These are phyloP conservation scores for Yamadazyma laniorum DNA, from an alignment of 805 yeast genomes.

Conservation along the genomic window DNA sequence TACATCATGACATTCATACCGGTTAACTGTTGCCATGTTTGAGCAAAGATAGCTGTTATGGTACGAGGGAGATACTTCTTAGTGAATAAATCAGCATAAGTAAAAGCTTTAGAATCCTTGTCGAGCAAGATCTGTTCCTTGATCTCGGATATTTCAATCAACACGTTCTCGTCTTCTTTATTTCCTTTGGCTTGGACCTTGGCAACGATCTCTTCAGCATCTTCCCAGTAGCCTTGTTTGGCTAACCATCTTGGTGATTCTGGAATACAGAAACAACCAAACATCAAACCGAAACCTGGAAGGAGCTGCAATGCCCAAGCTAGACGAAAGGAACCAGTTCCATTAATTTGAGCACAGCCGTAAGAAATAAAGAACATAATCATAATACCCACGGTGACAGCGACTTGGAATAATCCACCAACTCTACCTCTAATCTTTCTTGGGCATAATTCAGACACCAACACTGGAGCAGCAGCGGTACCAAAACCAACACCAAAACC, in stretches of 20 bases:
- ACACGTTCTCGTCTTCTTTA: conserved; percentile 25
- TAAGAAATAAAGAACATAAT: conserved; percentile 52
- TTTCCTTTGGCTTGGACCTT: conserved; percentile 26
- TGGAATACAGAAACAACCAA: conserved; percentile 28
- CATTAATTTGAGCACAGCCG: conserved; percentile 46
- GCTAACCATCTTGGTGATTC: conserved; percentile 36
- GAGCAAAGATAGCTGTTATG: conserved; percentile 47
- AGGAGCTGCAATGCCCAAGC: conserved; percentile 33
- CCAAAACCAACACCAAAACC: conserved; percentile 64
- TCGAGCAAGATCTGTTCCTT: conserved; percentile 48
- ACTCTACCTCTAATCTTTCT: conserved; percentile 53
- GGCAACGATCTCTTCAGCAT: conserved; percentile 29
- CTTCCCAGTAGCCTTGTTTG: conserved; percentile 30
- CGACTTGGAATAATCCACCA: conserved; percentile 57
- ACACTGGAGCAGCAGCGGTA: conserved; percentile 61
- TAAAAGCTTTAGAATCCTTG: conserved; percentile 42
- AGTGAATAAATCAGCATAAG: conserved; percentile 47
- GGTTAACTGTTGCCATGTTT: conserved; percentile 58
- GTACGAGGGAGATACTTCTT: conserved; percentile 48
- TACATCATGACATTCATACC: conserved; percentile 70
- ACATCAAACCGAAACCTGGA: conserved; percentile 24
- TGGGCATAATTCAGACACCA: conserved; percentile 60
- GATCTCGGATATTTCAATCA: conserved; percentile 29
- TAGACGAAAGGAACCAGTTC: conserved; percentile 32
- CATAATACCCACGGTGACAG: conserved; percentile 57